Evolutionary conservation across 345 rosid genomes (phyloP).

Genomic region (Eucalyptus regnans): DNA sequence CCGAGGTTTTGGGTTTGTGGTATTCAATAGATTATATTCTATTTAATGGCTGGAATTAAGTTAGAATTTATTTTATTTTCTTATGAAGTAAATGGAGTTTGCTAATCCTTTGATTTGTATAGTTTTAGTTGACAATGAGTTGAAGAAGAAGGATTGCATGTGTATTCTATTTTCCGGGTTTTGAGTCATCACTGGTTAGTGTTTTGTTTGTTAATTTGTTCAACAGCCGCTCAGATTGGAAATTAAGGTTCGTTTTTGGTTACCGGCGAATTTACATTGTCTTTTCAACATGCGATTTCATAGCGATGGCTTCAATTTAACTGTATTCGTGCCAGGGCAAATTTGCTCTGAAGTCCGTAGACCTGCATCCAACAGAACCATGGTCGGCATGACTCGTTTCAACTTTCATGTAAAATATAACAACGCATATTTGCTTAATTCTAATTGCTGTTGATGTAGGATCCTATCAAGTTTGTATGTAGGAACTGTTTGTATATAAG

Average conservation of each 20-base stretch:
- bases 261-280: not conserved
- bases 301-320: no score
- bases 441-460: conserved; percentile 8
- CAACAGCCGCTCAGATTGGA: conserved; percentile 42
- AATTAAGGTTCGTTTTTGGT: conserved; percentile 17
- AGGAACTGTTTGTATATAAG: conserved; percentile 41
- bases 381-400: conserved; percentile 12
- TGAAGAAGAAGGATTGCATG: not conserved
- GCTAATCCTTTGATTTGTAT: not conserved
- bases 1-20: not conserved
- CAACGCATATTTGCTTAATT: not conserved
- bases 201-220: not conserved
- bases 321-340: conserved; percentile 5
- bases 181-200: not conserved
- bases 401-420: not conserved
- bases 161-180: not conserved
- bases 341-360: conserved; percentile 40
- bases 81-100: not conserved
- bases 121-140: not conserved
- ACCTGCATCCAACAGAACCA: conserved; percentile 43
- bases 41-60: not conserved
- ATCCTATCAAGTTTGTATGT: conserved; percentile 34
- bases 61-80: not conserved
- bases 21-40: not conserved
- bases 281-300: not conserved